Evolutionary conservation across 352 stramenopile species (phyloP), one percentile per base, ranked within the genome.

Genomic region (Phytophthora europaea): DNA sequence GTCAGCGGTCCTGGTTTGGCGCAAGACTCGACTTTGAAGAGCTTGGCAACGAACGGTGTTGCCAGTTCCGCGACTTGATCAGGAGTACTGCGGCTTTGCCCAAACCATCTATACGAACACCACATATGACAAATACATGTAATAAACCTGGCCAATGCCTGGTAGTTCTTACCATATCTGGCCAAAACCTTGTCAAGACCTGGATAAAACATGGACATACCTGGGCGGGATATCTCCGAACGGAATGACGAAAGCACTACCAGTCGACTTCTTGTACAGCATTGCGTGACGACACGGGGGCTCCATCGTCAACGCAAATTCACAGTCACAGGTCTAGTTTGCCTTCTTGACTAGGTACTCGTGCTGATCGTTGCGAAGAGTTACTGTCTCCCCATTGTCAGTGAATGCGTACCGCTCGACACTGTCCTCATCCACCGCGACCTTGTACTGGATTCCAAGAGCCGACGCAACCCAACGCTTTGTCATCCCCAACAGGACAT

Each of bases 221-320:
- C 61, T 53, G 12, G 23, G 26, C 13, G 36, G 12, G 33, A 62
- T 69, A 3, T 38, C 23, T 4, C 36, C 26, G 26, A 28, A 69
- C 26, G 62, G 62, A 57, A 63, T 62, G 9, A 56, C 36, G 23
- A 62, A 54, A 22, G 50, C 18, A 33, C 34, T 57, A 1, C 52
- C 52, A 10, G 34, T 45, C 3, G 16, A 60, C 61, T 60, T 59
- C 50, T 26, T 60, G 51, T 61, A 57, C 15, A 51, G 16, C 50
- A 69, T 69, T 18, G 34, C 61, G 23, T 69, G 51, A 36, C 61
- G n/a, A 59, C 52, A 61, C 18, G 51, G 52, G 28, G 51, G 51
- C 51, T 69, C 48, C 52, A 69, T 61, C 20, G 61, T 69, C 51
- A 26, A 23, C 2, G n/a, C n/a, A n/a, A n/a, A n/a, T n/a, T n/a